Conservation (phyloP, 257 asterid genomes). For the Solanum infundibuliforme region DNA sequence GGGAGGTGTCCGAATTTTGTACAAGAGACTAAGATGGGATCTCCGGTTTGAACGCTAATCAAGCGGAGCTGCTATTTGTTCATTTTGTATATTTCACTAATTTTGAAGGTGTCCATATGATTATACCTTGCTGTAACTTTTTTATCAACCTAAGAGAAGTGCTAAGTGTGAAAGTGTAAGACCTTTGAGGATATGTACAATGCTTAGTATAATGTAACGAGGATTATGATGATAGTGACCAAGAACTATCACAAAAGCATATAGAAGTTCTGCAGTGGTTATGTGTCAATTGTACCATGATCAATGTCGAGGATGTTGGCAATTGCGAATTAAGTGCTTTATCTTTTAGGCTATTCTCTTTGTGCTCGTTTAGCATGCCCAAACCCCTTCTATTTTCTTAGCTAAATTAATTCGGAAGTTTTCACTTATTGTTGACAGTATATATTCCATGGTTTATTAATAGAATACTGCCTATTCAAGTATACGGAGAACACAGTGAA, state of each 20-base stretch:
- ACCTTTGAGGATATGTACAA: slow-evolving; percentile 66
- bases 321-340: slow-evolving; percentile 49
- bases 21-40: too few species aligned
- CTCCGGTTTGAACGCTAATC: too few species aligned
- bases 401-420: too few species aligned
- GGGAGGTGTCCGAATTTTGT: too few species aligned
- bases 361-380: too few species aligned
- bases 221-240: slow-evolving; percentile 61
- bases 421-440: too few species aligned
- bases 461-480: too few species aligned
- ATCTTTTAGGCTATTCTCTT: too few species aligned
- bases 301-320: slow-evolving; percentile 34
- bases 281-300: slow-evolving; percentile 42
- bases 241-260: slow-evolving; percentile 29
- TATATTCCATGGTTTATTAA: too few species aligned
- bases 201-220: slow-evolving; percentile 39
- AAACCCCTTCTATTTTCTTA: too few species aligned
- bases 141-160: slow-evolving; percentile 34
- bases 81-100: background rate
- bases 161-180: slow-evolving; percentile 34
- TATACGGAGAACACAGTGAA: too few species aligned
- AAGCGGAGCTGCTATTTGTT: background rate
- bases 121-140: background rate
- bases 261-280: slow-evolving; percentile 60
- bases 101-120: background rate